These are phyloP conservation scores for Fremontodendron californicum DNA, from an alignment of 345 rosid species.

Conservation along the genomic window DNA sequence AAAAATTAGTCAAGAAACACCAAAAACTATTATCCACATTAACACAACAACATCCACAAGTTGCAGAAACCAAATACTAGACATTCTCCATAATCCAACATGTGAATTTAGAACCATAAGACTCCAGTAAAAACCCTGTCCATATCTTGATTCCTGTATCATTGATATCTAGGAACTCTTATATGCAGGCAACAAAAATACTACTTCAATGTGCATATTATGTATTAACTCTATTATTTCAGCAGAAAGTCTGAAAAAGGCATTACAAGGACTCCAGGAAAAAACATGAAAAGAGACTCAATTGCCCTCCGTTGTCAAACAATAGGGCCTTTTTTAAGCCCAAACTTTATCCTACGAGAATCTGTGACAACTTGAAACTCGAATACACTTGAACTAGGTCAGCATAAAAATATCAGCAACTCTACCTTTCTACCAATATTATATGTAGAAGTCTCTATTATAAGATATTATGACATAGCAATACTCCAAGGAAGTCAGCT, in stretches of 20 bases:
- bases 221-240: not conserved
- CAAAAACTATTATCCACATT: not conserved
- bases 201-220: not conserved
- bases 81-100: not conserved
- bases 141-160: not conserved
- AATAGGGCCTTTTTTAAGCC: not conserved
- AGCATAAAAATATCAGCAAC: not conserved
- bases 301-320: not conserved
- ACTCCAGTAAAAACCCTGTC: not conserved
- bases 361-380: not conserved
- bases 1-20: not conserved
- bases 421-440: not conserved
- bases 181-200: not conserved
- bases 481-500: not conserved
- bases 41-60: not conserved
- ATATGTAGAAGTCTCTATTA: not conserved
- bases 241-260: not conserved
- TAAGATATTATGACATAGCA: not conserved
- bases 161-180: not conserved
- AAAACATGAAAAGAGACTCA: not conserved
- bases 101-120: not conserved
- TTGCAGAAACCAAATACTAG: not conserved
- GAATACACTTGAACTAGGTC: not conserved
- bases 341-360: not conserved
- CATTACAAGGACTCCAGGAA: not conserved